These are phyloP conservation scores for Artemisia tridentata DNA, from an alignment of 129 eudicot species.

Conservation along the genomic window DNA sequence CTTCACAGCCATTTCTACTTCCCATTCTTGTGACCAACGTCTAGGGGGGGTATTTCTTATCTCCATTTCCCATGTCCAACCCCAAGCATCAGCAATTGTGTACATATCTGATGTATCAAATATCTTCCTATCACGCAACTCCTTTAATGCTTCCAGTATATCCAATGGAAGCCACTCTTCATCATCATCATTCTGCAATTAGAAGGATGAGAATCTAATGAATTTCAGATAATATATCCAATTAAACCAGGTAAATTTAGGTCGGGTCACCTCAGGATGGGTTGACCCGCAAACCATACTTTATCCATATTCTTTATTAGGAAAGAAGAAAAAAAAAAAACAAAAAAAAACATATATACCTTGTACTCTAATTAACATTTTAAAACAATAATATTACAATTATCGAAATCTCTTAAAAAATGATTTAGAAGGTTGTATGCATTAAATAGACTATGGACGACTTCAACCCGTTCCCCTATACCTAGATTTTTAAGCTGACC, in stretches of 20 bases:
- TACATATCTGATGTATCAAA: slow-evolving; percentile 92
- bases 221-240: not conserved
- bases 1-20: slow-evolving; percentile 89
- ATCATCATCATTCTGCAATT: slow-evolving; percentile 68
- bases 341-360: not conserved
- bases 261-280: not conserved
- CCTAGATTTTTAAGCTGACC: not conserved
- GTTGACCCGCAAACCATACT: not conserved
- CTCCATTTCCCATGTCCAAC: slow-evolving; percentile 98
- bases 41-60: slow-evolving; percentile 66
- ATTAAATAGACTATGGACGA: slow-evolving; percentile 1
- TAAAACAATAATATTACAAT: too few species aligned
- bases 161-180: slow-evolving; percentile 94
- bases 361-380: too few species aligned
- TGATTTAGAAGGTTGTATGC: not conserved
- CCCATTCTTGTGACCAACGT: slow-evolving; percentile 98
- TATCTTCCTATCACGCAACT: slow-evolving; percentile 63
- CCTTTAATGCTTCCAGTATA: slow-evolving; percentile 75
- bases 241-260: not conserved
- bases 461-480: not conserved
- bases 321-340: not conserved
- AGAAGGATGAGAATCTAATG: not conserved
- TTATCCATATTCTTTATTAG: not conserved
- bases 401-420: not conserved
- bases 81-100: slow-evolving; percentile 96